Evolutionary conservation across 352 stramenopile species (phyloP).

Genomic region (Phytophthora capsici): DNA sequence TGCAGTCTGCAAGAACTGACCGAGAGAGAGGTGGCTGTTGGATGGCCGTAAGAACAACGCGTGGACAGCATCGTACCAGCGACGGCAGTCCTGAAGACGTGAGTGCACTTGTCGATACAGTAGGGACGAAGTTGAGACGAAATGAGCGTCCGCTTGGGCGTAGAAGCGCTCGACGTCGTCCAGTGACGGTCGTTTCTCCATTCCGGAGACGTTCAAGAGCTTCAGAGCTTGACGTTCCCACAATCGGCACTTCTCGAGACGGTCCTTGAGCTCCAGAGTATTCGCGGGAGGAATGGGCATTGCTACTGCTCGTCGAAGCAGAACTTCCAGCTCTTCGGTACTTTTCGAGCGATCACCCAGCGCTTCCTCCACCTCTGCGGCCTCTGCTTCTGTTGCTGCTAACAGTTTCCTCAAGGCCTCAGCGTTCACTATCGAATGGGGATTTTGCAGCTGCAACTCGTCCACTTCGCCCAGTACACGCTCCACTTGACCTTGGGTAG

Average conservation of each 20-base stretch:
- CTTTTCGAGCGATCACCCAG: slow-evolving; percentile 51
- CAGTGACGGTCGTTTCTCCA: slow-evolving; percentile 41
- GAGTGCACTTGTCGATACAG: slow-evolving; percentile 67
- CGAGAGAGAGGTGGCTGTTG: slow-evolving; percentile 39
- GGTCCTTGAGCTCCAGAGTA: slow-evolving; percentile 53
- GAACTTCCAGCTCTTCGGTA: slow-evolving; percentile 51
- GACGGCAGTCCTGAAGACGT: slow-evolving; percentile 69
- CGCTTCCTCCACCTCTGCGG: slow-evolving; percentile 35
- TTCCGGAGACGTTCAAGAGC: slow-evolving; percentile 38
- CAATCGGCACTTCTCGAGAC: slow-evolving; percentile 53
- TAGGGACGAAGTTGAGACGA: slow-evolving; percentile 68
- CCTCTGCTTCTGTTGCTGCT: slow-evolving; percentile 32
- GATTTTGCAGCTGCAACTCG: slow-evolving; percentile 20
- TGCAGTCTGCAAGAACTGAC: slow-evolving; percentile 54
- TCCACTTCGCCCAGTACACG: slow-evolving; percentile 42
- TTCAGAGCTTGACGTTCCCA: slow-evolving; percentile 64
- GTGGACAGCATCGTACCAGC: slow-evolving; percentile 62
- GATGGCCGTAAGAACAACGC: slow-evolving; percentile 63
- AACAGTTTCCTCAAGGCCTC: slow-evolving; percentile 48
- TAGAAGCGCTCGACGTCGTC: slow-evolving; percentile 61
- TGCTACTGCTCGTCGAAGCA: slow-evolving; percentile 40
- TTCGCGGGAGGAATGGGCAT: slow-evolving; percentile 51
- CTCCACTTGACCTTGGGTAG: slow-evolving; percentile 38
- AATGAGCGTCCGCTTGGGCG: slow-evolving; percentile 57
- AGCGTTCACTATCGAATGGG: slow-evolving; percentile 40